Conservation (phyloP, 1,139 yeast genomes). For the Kodamaea ohmeri region DNA sequence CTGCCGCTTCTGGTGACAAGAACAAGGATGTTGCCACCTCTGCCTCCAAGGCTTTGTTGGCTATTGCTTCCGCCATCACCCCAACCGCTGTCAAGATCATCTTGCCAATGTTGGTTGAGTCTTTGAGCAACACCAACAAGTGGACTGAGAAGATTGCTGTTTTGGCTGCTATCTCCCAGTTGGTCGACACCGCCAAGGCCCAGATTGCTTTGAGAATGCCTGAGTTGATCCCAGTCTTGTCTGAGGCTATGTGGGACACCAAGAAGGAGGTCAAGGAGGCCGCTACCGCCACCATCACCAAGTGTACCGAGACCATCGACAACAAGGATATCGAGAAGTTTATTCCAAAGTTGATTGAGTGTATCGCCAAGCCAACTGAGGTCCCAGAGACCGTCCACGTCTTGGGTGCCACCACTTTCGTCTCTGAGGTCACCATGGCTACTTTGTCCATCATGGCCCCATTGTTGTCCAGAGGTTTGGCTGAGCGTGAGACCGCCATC, state of each 20-base stretch:
- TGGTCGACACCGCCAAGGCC: constrained; percentile 92
- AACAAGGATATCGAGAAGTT: constrained; percentile 99
- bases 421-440: constrained; percentile 99
- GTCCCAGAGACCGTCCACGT: constrained; percentile 98
- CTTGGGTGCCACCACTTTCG: constrained; percentile 99
- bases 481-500: constrained; percentile 98
- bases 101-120: constrained; percentile 73
- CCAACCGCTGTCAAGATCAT: constrained; percentile 91
- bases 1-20: constrained; percentile 89
- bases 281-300: constrained; percentile 92
- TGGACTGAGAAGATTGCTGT: constrained; percentile 98
- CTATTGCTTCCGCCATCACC: constrained; percentile 78
- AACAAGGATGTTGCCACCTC: constrained; percentile 63
- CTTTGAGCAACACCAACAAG: constrained; percentile 76
- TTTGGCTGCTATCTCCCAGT: constrained; percentile 75
- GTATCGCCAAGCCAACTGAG: constrained; percentile 94
- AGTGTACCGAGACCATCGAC: constrained; percentile 95
- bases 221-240: constrained; percentile 94
- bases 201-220: constrained; percentile 99
- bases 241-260: constrained; percentile 99
- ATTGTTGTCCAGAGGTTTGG: constrained; percentile 97
- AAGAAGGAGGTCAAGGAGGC: constrained; percentile 96
- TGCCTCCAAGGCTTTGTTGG: constrained; percentile 70
- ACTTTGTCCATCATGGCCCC: constrained; percentile 99
- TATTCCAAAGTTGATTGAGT: constrained; percentile 94